Evolutionary conservation across 2,329 filamentous ascomycete species (phyloP).

Genomic region (Venturiaceae sp.): DNA sequence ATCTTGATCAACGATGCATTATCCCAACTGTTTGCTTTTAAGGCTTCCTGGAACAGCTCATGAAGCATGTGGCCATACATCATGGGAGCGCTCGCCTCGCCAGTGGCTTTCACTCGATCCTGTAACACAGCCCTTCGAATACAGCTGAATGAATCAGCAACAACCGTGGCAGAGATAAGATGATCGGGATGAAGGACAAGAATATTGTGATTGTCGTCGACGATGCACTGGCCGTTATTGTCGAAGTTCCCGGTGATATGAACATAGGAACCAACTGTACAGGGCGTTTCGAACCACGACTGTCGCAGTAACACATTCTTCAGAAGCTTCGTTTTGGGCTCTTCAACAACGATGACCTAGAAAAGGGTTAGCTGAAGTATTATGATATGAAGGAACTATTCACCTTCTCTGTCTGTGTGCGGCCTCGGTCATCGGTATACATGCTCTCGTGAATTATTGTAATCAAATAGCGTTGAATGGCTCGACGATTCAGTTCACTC

Average conservation of each 20-base stretch:
- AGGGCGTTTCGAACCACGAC: conserved; percentile 77
- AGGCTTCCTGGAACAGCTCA: conserved; percentile 86
- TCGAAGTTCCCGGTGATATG: conserved; percentile 79
- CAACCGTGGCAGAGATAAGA: conserved; percentile 85
- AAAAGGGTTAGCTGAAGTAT: conserved; percentile 15
- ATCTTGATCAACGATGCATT: conserved; percentile 53
- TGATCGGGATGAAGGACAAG: conserved; percentile 92
- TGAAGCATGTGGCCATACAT: conserved; percentile 92
- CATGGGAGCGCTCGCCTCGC: conserved; percentile 67
- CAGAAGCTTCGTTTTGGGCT: conserved; percentile 57
- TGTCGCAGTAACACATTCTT: conserved; percentile 69
- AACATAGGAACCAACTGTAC: conserved; percentile 64
- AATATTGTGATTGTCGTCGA: conserved; percentile 76
- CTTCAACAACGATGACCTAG: conserved; percentile 72
- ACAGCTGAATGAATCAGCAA: conserved; percentile 93
- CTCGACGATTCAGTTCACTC: conserved; percentile 26
- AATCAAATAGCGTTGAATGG: conserved; percentile 81
- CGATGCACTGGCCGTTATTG: conserved; percentile 58
- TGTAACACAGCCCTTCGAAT: conserved; percentile 85
- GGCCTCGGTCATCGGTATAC: conserved; percentile 55
- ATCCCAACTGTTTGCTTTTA: conserved; percentile 78
- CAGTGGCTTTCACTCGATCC: conserved; percentile 86
- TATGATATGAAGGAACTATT: conserved; percentile 1
- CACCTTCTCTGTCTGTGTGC: conserved; percentile 62
- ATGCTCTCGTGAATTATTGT: conserved; percentile 61